Base-by-base conservation (phyloP, 495 filamentous ascomycete species). In the Neurospora discreta region DNA sequence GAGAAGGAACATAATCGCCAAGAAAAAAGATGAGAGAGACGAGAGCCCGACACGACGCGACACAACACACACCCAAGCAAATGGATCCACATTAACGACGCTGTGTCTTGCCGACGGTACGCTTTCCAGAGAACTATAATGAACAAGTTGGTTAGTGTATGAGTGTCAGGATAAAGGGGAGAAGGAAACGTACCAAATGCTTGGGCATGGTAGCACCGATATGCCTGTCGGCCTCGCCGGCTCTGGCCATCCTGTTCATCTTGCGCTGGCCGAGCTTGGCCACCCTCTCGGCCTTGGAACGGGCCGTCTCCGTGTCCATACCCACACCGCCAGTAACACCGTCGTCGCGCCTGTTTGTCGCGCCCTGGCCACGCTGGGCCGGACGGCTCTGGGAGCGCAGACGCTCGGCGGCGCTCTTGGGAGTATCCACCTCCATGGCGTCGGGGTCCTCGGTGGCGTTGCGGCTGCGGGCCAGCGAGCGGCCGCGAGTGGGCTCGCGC, bases 231-330 rank as follows among this genome's bases (percentile, higher is more conserved):
- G 93, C 94, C 85, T 99, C 95, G 83, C 95, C 95, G 85, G 92
- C 90, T 79, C 94, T 89, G 58, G 95, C 95, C 92, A 96, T 95
- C 73, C 95, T 87, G 84, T 99, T 98, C 94, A 96, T 98, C 90
- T 93, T 93, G 87, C 94, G 93, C 89, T 99, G 95, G 74, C 90
- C 86, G 77, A 99, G 81, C 87, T 97, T 98, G 75, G 87, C 85
- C 78, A 93, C 81, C 76, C 90, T 89, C 80, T 98, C 96, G 20
- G 92, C 94, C 85, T 93, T 94, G 33, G 83, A 87, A 73, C 93
- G 87, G 39, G 86, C 84, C 46, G 78, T 80, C 76, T 83, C 84
- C n/a, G 0, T 11, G 11, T 58, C 46, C 46, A 58, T 58, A 15
- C 46, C 46, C 20, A 58, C 46, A 30, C 46, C 46, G 71, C 89